Evolutionary conservation across 2,329 filamentous ascomycete species (phyloP), one percentile per base, ranked within the genome.

Genomic region (Colletotrichum limetticola): DNA sequence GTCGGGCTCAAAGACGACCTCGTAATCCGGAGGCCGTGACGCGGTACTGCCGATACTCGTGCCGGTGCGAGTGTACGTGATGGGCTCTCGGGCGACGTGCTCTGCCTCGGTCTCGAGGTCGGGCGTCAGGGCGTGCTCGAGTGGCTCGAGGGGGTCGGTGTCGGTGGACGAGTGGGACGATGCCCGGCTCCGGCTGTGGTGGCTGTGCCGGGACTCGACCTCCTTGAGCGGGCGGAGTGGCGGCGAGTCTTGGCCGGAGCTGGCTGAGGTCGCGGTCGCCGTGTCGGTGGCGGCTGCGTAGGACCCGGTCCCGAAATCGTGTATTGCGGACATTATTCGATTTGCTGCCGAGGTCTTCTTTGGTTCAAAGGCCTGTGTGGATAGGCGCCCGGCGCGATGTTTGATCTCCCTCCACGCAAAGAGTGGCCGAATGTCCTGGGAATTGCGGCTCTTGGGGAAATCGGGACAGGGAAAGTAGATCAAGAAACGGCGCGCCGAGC

Each of bases 1-100:
- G 71, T 88, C 83, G 1, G 89, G 89, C 19, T 89, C 88, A 79
- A 94, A 95, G 77, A 93, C 91, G 66, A 96, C 88, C 82, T 97
- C 94, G 77, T 91, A 96, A 32, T 91, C 89, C 4, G 90, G 87
- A 3, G 84, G 82, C 2, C 85, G 81, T 19, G 84, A 86, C 3
- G 83, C 83, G 28, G 79, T 80, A 74, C 84, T 86, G 62, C 70
- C 65, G 19, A 83, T 72, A 61, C 83, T 85, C 16, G 83, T 84
- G 12, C 79, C 77, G 4, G 85, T 87, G 68, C 80, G 79, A 8
- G 78, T 77, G 28, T 78, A 83, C 5, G 80, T 78, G 22, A 85
- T 76, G 22, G 85, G 85, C 76, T 86, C 84, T 22, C 80, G 81
- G 35, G 80, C 82, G 42, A 79, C 76, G 58, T 81, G 79, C 76